These are phyloP conservation scores for Veloboletus limbatus DNA, from an alignment of 1,284 basidiomycete species.

Conservation along the genomic window DNA sequence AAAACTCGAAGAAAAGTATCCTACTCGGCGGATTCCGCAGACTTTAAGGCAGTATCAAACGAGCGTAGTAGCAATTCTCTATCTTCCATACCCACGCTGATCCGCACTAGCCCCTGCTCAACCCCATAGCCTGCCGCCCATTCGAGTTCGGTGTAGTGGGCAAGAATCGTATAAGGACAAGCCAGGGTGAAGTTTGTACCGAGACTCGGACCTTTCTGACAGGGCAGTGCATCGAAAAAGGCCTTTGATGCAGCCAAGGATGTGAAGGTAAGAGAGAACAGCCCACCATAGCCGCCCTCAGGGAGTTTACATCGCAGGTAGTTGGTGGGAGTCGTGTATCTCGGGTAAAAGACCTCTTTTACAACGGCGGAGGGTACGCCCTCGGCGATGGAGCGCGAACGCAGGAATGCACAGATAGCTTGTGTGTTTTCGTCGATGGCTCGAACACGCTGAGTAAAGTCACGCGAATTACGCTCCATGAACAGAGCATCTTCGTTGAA, in stretches of 20 bases:
- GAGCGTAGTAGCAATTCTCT: constrained; percentile 53
- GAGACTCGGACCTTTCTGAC: constrained; percentile 89
- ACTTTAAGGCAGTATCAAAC: constrained; percentile 67
- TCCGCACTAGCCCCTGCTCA: constrained; percentile 79
- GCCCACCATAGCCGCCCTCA: constrained; percentile 82
- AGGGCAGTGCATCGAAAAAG: constrained; percentile 86
- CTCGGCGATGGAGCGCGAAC: constrained; percentile 50
- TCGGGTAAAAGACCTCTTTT: constrained; percentile 89
- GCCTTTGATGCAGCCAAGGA: constrained; percentile 64
- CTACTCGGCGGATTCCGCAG: constrained; percentile 50
- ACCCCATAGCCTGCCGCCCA: constrained; percentile 92
- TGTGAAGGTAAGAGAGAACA: constrained; percentile 91
- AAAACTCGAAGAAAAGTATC: background rate
- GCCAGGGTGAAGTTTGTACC: constrained; percentile 97
- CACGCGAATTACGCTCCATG: constrained; percentile 97
- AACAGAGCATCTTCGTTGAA: constrained; percentile 93
- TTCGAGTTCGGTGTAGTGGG: constrained; percentile 87
- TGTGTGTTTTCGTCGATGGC: constrained; percentile 84
- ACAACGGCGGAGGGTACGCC: constrained; percentile 43
- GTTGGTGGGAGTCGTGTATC: constrained; percentile 71
- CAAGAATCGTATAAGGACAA: constrained; percentile 91
- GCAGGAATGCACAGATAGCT: constrained; percentile 79
- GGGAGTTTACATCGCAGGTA: constrained; percentile 64
- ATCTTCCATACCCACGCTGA: constrained; percentile 91
- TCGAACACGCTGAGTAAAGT: constrained; percentile 78